phyloP scores from a whole-genome alignment of 2,329 filamentous ascomycete species.

The Byssochlamys sp. region DNA sequence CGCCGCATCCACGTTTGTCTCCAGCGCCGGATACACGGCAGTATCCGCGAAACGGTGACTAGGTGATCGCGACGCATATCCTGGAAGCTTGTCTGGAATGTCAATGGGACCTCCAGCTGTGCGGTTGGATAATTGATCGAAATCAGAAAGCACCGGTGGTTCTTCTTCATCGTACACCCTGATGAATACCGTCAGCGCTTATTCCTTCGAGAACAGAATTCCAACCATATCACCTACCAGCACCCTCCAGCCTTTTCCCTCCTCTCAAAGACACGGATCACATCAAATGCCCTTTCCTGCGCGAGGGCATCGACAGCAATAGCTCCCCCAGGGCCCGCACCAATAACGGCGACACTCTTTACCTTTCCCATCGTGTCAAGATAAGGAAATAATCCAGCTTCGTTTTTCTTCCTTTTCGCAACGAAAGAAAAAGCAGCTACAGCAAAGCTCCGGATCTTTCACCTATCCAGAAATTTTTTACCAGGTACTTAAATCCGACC shows the following conservation, averaged over 20 bases:
- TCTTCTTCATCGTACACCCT: slow-evolving; percentile 24
- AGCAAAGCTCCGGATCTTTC: not conserved
- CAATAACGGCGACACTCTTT: slow-evolving; percentile 49
- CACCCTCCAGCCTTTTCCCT: slow-evolving; percentile 51
- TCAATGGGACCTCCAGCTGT: slow-evolving; percentile 42
- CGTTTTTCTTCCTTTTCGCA: too few species aligned
- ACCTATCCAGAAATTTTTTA: not conserved
- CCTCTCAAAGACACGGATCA: slow-evolving; percentile 54
- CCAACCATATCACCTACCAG: slow-evolving; percentile 40
- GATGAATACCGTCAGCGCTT: not conserved
- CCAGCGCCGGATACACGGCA: slow-evolving; percentile 53
- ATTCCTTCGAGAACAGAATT: not conserved
- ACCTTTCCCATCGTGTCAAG: slow-evolving; percentile 4
- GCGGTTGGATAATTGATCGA: slow-evolving; percentile 40
- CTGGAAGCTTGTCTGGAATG: slow-evolving; percentile 42
- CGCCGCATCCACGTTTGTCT: slow-evolving; percentile 53
- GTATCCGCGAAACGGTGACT: slow-evolving; percentile 48
- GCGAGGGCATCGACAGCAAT: slow-evolving; percentile 52
- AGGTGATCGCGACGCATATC: slow-evolving; percentile 31
- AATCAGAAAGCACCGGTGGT: slow-evolving; percentile 36
- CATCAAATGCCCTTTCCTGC: slow-evolving; percentile 50
- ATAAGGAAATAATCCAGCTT: not conserved
- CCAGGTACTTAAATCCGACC: not conserved
- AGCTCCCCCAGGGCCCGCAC: slow-evolving; percentile 51
- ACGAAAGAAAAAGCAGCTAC: not conserved